Base-by-base conservation (phyloP, 768 basidiomycete genomes). In the Agrocybe praecox region DNA sequence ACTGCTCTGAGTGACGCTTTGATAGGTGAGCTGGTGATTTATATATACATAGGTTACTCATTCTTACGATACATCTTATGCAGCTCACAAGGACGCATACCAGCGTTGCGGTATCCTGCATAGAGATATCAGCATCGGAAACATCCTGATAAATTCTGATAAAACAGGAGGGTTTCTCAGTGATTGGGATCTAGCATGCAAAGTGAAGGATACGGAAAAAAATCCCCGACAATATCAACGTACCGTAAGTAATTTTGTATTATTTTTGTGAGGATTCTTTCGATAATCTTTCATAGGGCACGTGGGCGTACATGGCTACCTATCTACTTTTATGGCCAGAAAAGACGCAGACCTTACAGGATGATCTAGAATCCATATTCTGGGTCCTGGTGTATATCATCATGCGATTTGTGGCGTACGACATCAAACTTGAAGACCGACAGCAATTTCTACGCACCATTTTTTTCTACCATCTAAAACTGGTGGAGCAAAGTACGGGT, bases 1-100 rank as follows among this genome's bases (percentile, higher is more conserved):
- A 45, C 52, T n/a, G 65, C 56, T 18, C 46, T 66, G 2, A 62
- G 46, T 2, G 51, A 72, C 55, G 69, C 67, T 2, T 66, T 67
- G 26, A 47, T 55, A 17, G 68, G 69, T 64, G 55, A 10, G 64
- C 59, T 6, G 1, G 17, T 9, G 5, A 2, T 0, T 29, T 29
- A 5, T 29, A 9, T 29, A 9, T 29, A 9, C 26, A 9, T 9
- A 29, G 9, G 5, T 9, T 29, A 9, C 26, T 29, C 26, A n/a
- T 19, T 21, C 9, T 32, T 2, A 43, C 21, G 15, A 7, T 23
- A 52, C 52, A 6, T 18, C 7, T 14, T 49, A n/a, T 73, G 19
- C 44, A 49, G 48, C 6, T 17, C 48, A 49, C 18, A 32, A 32
- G 32, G 48, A 29, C n/a, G 48, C 32, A 7, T 33, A 11, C 21